phyloP scores from a whole-genome alignment of 1,284 basidiomycete species.

The Ganoderma boninense region DNA sequence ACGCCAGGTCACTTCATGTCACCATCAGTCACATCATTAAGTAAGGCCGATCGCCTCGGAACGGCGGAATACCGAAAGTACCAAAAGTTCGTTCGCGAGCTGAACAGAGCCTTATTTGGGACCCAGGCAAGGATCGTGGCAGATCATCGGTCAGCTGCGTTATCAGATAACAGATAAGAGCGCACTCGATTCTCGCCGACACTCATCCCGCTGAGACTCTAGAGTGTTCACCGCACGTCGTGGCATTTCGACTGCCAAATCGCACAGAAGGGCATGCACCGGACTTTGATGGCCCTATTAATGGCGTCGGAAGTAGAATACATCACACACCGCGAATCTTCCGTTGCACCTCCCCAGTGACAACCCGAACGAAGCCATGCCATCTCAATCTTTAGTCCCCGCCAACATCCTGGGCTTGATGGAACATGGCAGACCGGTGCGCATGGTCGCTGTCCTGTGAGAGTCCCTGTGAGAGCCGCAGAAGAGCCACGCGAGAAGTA shows the following conservation, averaged over 20 bases:
- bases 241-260: not conserved
- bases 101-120: not conserved
- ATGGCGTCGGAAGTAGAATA: not conserved
- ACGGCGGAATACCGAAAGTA: too few relatives aligned
- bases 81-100: too few relatives aligned
- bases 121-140: not conserved
- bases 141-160: not conserved
- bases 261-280: not conserved
- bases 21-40: too few relatives aligned
- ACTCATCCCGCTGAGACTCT: not conserved
- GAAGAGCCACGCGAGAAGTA: not conserved
- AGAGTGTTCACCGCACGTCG: not conserved
- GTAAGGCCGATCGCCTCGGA: too few relatives aligned
- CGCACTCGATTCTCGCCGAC: not conserved
- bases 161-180: not conserved
- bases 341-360: not conserved
- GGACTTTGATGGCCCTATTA: not conserved
- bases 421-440: not conserved
- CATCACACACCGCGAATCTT: conserved; percentile 1
- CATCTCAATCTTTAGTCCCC: not conserved
- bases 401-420: not conserved
- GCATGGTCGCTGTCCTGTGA: not conserved
- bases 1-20: too few relatives aligned
- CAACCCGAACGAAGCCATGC: not conserved
- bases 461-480: not conserved